phyloP scores from a whole-genome alignment of 1,284 basidiomycete genomes.

The Ustilago nuda region DNA sequence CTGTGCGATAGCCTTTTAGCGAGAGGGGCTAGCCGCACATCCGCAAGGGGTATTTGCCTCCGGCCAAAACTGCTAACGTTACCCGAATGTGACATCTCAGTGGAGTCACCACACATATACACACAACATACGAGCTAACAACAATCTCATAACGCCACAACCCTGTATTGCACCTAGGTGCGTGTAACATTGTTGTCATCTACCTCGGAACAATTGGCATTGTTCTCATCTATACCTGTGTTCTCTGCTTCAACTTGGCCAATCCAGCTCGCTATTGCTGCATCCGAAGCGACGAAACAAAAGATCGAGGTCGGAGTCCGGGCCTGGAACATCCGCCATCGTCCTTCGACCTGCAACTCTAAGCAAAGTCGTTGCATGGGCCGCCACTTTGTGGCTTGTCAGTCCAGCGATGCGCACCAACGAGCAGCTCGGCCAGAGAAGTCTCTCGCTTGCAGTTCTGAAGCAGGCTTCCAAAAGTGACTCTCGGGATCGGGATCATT shows the following conservation, averaged over 20 bases:
- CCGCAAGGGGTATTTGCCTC: conserved; percentile 8
- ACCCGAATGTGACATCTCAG: neutral
- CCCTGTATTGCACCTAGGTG: neutral
- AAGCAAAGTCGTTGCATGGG: too few relatives aligned
- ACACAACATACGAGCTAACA: neutral
- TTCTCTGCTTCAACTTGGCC: neutral
- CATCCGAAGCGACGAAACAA: neutral
- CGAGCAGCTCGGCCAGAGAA: neutral
- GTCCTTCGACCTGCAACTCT: too few relatives aligned
- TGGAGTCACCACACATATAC: neutral
- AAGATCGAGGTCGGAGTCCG: neutral
- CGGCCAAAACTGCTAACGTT: neutral
- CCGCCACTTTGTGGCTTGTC: conserved; percentile 5
- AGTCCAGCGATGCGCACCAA: neutral
- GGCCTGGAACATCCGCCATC: neutral
- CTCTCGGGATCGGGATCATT: too few relatives aligned
- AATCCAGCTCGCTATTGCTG: too few relatives aligned
- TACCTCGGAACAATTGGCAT: neutral
- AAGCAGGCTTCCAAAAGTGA: too few relatives aligned
- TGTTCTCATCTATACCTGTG: neutral
- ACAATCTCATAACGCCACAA: neutral
- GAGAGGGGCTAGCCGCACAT: conserved; percentile 20
- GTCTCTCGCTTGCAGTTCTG: too few relatives aligned
- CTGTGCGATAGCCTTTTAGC: neutral
- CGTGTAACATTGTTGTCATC: neutral